phyloP scores from a whole-genome alignment of 495 filamentous ascomycete species.

The Lichenothelia convexa region DNA sequence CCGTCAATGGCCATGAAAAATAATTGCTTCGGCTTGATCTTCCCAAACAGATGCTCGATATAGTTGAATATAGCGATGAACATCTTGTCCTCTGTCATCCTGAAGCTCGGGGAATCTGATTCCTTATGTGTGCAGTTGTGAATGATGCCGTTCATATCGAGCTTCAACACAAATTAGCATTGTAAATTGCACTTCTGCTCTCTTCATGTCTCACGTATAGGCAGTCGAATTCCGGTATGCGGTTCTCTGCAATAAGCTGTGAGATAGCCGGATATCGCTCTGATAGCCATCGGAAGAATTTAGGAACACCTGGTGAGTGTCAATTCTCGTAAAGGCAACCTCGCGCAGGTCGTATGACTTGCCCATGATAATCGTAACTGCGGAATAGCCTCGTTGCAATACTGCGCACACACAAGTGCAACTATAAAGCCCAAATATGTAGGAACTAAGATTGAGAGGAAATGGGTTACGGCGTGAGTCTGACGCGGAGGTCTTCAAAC shows the following conservation, averaged over 20 bases:
- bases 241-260: constrained; percentile 95
- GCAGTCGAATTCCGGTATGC: constrained; percentile 97
- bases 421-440: too few species aligned
- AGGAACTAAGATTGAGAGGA: not conserved
- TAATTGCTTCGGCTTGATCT: constrained; percentile 93
- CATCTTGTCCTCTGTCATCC: constrained; percentile 95
- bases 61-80: constrained; percentile 99
- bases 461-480: too few species aligned
- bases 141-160: constrained; percentile 99
- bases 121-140: constrained; percentile 99
- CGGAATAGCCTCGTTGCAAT: too few species aligned
- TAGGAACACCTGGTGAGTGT: constrained; percentile 88
- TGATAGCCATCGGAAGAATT: constrained; percentile 89
- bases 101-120: constrained; percentile 71
- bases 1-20: constrained; percentile 99
- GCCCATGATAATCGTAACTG: constrained; percentile 11
- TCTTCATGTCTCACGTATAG: constrained; percentile 47
- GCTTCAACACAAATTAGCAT: constrained; percentile 7
- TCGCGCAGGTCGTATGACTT: not conserved
- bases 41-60: constrained; percentile 95
- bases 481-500: too few species aligned
- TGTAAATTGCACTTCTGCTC: not conserved
- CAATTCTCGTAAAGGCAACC: constrained; percentile 8
- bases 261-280: constrained; percentile 99
- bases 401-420: too few species aligned